Evolutionary conservation across 2,329 filamentous ascomycete genomes (phyloP), one percentile per base, ranked within the genome.

Genomic region (Chaetomiaceae sp.): DNA sequence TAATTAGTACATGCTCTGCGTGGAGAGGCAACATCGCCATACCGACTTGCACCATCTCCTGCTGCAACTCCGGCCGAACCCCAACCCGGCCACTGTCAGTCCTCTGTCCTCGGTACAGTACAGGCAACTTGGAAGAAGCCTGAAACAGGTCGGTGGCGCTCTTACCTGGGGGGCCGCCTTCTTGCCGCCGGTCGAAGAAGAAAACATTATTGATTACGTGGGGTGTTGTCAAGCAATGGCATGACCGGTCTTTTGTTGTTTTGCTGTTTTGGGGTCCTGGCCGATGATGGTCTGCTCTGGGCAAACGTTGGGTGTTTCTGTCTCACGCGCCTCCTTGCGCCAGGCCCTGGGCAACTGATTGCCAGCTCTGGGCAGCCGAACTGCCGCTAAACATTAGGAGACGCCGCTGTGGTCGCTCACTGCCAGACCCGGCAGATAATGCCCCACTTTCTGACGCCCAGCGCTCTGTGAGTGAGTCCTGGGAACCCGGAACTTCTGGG

Each of bases 41-140:
- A 97, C 93, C 92, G 77, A 99, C 91, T 86, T 99, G 92, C 62
- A 96, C 89, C 93, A 99, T 99, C 79, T 99, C 93, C 89, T 97
- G 76, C 66, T 73, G 63, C 63, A 57, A 57, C 59, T 42, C n/a
- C n/a, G n/a, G n/a, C n/a, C n/a, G n/a, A n/a, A n/a, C n/a, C n/a
- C n/a, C n/a, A n/a, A n/a, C n/a, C n/a, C n/a, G n/a, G n/a, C 47
- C 42, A 44, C 43, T 38, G 44, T 47, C 46, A 54, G 51, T 53
- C n/a, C n/a, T 55, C 42, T 53, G 40, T 33, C 37, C n/a, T 31
- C 23, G 43, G 25, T 3, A 33, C 12, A 33, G 7, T 33, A 12
- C 8, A 33, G 30, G 25, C 25, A 27, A 27, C 25, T 12, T 12
- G 10, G 30, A 33, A 33, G 12, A 7, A 34, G 37, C 37, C 41